Conservation (phyloP, 176 grass and related monocot species). For the Triticum aestivum region DNA sequence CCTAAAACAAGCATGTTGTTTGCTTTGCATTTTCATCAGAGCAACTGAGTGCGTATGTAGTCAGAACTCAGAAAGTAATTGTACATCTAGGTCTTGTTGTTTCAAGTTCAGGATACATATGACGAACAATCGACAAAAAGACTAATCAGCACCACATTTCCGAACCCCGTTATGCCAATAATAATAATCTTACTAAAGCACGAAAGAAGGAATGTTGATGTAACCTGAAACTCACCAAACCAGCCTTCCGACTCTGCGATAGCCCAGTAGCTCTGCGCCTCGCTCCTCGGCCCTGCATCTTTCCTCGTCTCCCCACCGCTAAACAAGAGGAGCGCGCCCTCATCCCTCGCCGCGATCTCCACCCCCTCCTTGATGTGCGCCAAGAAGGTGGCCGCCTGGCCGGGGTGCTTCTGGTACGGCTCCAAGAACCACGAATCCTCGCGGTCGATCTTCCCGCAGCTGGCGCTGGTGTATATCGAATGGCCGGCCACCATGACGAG, state of each 20-base stretch:
- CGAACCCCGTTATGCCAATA: not conserved
- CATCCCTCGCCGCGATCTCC: slow-evolving; percentile 47
- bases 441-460: slow-evolving; percentile 53
- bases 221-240: slow-evolving; percentile 59
- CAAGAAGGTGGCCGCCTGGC: slow-evolving; percentile 85
- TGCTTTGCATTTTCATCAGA: slow-evolving; percentile 2
- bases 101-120: not conserved
- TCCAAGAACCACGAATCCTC: slow-evolving; percentile 92
- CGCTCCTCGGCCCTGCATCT: slow-evolving; percentile 78
- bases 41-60: slow-evolving; percentile 3
- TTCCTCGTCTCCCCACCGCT: slow-evolving; percentile 89
- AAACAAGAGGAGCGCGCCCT: slow-evolving; percentile 74
- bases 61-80: not conserved
- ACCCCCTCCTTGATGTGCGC: slow-evolving; percentile 82
- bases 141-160: not conserved
- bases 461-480: slow-evolving; percentile 73
- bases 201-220: not conserved
- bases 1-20: not conserved
- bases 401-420: slow-evolving; percentile 79
- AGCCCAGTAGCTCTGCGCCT: slow-evolving; percentile 94
- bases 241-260: slow-evolving; percentile 78
- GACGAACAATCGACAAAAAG: not conserved
- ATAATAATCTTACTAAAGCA: not conserved
- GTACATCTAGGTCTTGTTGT: not conserved
- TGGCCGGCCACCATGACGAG: slow-evolving; percentile 95